A percentile compares a stretch with the other conserved stretches of the same genome.
These are phyloP conservation scores for Fusarium acutatum DNA, from an alignment of 2,329 filamentous ascomycete genomes.

Conservation along the genomic window DNA sequence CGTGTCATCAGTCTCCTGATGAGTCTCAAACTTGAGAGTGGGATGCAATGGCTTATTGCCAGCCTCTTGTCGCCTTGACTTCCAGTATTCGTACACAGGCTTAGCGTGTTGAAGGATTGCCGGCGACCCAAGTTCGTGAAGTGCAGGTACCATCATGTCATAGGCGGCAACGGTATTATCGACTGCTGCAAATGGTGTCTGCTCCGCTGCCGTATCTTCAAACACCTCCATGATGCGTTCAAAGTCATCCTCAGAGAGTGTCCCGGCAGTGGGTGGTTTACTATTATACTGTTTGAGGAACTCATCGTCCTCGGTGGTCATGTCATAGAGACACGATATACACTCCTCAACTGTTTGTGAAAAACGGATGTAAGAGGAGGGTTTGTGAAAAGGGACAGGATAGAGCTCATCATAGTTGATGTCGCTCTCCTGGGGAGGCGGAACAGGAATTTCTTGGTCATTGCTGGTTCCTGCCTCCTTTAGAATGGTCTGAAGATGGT, in stretches of 20 bases:
- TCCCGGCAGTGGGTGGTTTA: conserved; percentile 69
- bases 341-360: conserved; percentile 98
- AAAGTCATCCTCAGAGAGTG: conserved; percentile 89
- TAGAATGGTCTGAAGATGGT: conserved; percentile 87
- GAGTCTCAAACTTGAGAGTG: conserved; percentile 89
- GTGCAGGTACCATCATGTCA: conserved; percentile 77
- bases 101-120: conserved; percentile 70
- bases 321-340: conserved; percentile 89
- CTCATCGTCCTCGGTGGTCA: conserved; percentile 88
- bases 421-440: conserved; percentile 69
- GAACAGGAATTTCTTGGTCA: conserved; percentile 71
- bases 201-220: conserved; percentile 83
- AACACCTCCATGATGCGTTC: conserved; percentile 95
- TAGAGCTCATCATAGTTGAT: conserved; percentile 92
- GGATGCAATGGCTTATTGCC: conserved; percentile 80
- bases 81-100: conserved; percentile 92
- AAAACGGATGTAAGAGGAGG: conserved; percentile 94
- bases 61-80: conserved; percentile 69
- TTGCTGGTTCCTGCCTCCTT: conserved; percentile 64
- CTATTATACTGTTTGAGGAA: conserved; percentile 87
- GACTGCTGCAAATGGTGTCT: conserved; percentile 88
- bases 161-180: conserved; percentile 86
- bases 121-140: conserved; percentile 60
- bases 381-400: conserved; percentile 79
- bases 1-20: conserved; percentile 91